These are phyloP conservation scores for Byssochlamys sp. DNA, from an alignment of 2,329 filamentous ascomycete genomes.

Conservation along the genomic window DNA sequence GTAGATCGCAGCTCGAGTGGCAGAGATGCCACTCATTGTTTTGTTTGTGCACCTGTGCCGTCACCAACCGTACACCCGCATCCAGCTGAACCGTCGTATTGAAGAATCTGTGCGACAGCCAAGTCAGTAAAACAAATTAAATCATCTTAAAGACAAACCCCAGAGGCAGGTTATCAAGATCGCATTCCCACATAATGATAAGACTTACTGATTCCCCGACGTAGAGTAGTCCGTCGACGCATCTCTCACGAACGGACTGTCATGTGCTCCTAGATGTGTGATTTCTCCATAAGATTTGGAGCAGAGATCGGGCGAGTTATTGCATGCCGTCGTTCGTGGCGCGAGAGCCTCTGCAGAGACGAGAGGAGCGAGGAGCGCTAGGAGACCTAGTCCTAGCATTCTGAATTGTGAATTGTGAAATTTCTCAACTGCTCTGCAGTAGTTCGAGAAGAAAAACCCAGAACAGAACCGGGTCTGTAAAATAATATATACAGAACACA, in stretches of 20 bases:
- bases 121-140: conserved; percentile 4
- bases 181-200: background rate
- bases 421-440: background rate
- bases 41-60: conserved; percentile 59
- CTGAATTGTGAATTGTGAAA: background rate
- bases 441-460: background rate
- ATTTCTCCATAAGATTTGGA: conserved; percentile 61
- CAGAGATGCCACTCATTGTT: conserved; percentile 56
- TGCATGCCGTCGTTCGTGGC: conserved; percentile 51
- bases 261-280: conserved; percentile 68
- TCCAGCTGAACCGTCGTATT: conserved; percentile 63
- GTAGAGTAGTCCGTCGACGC: conserved; percentile 51
- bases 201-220: conserved; percentile 58
- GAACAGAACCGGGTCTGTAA: no score
- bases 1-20: conserved; percentile 56
- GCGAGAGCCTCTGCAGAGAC: conserved; percentile 18
- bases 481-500: background rate
- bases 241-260: conserved; percentile 63
- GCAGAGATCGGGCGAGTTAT: conserved; percentile 71
- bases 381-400: conserved; percentile 21
- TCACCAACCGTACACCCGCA: conserved; percentile 61
- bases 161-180: background rate
- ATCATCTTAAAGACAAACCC: background rate
- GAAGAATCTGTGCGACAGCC: conserved; percentile 34
- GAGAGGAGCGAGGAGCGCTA: conserved; percentile 19